These are phyloP conservation scores for Cyclotella sp. DNA, from an alignment of 108 stramenopile species.

Conservation along the genomic window DNA sequence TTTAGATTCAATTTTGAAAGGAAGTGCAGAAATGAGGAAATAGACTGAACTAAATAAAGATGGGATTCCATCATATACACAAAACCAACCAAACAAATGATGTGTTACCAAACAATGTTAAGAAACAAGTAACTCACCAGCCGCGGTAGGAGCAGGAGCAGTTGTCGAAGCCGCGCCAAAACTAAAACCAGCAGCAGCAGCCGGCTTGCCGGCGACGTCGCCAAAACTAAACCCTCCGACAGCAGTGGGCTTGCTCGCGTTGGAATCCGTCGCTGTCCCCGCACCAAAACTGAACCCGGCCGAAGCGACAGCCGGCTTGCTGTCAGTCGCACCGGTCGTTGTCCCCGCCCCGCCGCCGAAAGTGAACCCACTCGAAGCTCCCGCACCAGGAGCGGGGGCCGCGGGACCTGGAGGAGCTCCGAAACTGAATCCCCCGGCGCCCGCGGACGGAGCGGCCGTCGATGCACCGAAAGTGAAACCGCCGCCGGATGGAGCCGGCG, in stretches of 20 bases:
- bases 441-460: neutral
- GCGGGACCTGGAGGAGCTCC: conserved; percentile 5
- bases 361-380: neutral
- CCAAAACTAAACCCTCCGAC: conserved; percentile 19
- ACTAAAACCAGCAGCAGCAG: conserved; percentile 8
- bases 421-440: conserved; percentile 13
- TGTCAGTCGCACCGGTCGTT: neutral
- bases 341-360: neutral
- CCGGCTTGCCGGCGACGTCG: too few relatives aligned
- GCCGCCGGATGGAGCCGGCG: conserved; percentile 28
- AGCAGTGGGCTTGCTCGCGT: neutral
- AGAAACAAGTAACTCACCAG: too few relatives aligned
- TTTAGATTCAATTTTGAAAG: neutral
- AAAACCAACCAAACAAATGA: too few relatives aligned
- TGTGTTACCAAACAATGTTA: too few relatives aligned
- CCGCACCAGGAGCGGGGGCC: neutral
- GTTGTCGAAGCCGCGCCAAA: conserved; percentile 22
- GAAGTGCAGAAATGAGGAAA: neutral
- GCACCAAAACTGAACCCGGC: too few relatives aligned
- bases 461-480: conserved; percentile 24
- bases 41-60: neutral
- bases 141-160: neutral
- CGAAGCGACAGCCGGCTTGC: neutral
- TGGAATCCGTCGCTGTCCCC: too few relatives aligned
- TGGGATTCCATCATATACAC: too few relatives aligned